Conservation (phyloP, 306 rosid genomes). For the Sicyos baderoa region DNA sequence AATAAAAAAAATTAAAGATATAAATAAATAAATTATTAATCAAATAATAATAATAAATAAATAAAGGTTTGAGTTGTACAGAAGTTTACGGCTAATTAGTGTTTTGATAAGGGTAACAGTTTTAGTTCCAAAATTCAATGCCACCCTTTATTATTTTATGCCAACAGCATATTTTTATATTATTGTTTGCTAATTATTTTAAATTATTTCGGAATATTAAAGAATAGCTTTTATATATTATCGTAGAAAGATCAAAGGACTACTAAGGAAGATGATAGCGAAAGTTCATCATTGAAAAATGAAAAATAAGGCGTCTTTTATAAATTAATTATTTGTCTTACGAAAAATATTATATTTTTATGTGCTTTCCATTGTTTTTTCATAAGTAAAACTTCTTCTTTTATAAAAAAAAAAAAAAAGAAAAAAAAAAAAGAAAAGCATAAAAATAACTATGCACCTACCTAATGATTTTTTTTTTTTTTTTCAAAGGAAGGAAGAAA, state of each 20-base stretch:
- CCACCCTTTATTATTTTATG: not conserved
- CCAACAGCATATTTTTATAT: not conserved
- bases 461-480: too few species aligned
- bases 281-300: not conserved
- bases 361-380: not conserved
- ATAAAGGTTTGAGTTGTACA: conserved; percentile 12
- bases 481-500: too few species aligned
- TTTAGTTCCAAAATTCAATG: not conserved
- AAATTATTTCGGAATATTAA: not conserved
- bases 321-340: not conserved
- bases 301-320: not conserved
- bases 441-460: too few species aligned
- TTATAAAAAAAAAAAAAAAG: too few species aligned
- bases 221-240: not conserved
- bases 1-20: too few species aligned
- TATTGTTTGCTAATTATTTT: not conserved
- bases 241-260: not conserved
- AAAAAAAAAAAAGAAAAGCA: too few species aligned
- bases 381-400: too few species aligned
- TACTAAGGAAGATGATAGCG: not conserved
- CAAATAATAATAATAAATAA: too few species aligned
- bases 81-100: not conserved
- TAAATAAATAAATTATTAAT: too few species aligned
- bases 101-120: not conserved
- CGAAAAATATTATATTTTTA: not conserved